Percentiles rank a stretch among this genome's conserved stretches.
These are phyloP conservation scores for Colletotrichum sp. DNA, from an alignment of 2,329 filamentous ascomycete species.

Conservation along the genomic window DNA sequence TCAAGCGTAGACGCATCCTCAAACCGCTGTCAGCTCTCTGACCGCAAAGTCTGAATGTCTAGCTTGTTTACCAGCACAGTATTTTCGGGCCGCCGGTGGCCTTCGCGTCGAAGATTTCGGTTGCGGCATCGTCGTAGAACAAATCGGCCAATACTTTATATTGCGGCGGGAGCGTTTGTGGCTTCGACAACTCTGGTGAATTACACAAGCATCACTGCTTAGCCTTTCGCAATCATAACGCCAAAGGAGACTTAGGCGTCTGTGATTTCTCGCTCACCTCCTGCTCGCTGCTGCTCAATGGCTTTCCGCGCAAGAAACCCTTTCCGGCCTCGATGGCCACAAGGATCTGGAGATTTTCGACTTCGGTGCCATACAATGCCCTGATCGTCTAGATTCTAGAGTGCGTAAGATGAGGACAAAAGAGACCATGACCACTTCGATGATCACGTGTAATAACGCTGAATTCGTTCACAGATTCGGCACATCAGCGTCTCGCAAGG, in stretches of 20 bases:
- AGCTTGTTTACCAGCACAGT: conserved; percentile 57
- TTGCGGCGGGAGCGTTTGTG: conserved; percentile 55
- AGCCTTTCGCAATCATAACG: background rate
- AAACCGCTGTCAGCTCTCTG: conserved; percentile 44
- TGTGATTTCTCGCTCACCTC: conserved; percentile 42
- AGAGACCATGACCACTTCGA: background rate
- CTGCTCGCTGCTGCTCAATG: conserved; percentile 61
- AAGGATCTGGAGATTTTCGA: conserved; percentile 61
- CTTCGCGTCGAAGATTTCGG: conserved; percentile 52
- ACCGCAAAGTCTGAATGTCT: conserved; percentile 48
- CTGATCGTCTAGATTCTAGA: conserved; percentile 38
- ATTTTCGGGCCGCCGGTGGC: conserved; percentile 62
- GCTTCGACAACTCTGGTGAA: conserved; percentile 64
- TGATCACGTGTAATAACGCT: background rate
- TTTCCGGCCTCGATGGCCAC: conserved; percentile 56
- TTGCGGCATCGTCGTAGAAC: conserved; percentile 53
- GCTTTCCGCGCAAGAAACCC: conserved; percentile 66
- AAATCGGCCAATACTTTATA: conserved; percentile 63
- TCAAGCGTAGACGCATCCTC: conserved; percentile 66
- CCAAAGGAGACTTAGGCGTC: conserved; percentile 22
- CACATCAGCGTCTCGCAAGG: background rate
- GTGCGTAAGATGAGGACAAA: background rate
- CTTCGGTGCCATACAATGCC: conserved; percentile 49
- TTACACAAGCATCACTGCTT: conserved; percentile 31
- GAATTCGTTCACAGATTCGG: fast-evolving